A percentile compares a stretch with the other conserved stretches of the same genome.
phyloP scores from a whole-genome alignment of 495 filamentous ascomycete species.

The Antarctomyces pellizariae region DNA sequence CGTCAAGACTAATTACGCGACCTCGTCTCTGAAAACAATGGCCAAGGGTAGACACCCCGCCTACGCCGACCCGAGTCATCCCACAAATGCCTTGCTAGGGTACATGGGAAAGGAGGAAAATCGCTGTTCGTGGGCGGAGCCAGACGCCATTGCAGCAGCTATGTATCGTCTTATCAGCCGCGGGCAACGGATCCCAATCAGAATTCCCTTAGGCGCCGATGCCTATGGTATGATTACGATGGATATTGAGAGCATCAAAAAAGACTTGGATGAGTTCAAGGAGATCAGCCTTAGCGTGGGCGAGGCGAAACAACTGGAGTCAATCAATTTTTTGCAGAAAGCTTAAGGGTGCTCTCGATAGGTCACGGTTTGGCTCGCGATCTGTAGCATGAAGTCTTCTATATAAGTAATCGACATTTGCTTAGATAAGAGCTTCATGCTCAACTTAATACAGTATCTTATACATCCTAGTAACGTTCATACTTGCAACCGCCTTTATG shows the following conservation, averaged over 20 bases:
- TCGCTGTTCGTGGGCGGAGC: conserved; percentile 15
- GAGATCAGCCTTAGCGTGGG: conserved; percentile 16
- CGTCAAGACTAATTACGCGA: conserved; percentile 22
- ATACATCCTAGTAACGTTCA: no score
- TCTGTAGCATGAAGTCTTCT: no score
- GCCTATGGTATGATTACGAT: conserved; percentile 17
- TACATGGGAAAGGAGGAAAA: conserved; percentile 15
- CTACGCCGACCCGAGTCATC: conserved; percentile 16
- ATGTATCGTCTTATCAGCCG: conserved; percentile 17
- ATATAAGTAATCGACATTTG: no score
- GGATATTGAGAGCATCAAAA: conserved; percentile 14
- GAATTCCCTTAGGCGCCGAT: conserved; percentile 20
- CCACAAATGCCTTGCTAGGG: conserved; percentile 14
- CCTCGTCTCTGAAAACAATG: conserved; percentile 8
- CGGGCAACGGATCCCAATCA: conserved; percentile 18
- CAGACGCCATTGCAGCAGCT: conserved; percentile 15
- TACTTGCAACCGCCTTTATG: no score
- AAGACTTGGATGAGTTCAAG: conserved; percentile 16
- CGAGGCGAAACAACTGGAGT: conserved; percentile 11
- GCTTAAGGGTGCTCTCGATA: no score
- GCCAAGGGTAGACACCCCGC: conserved; percentile 14
- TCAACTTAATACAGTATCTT: no score
- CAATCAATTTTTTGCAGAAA: conserved; percentile 12
- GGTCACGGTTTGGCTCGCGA: no score
- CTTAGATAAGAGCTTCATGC: no score